Evolutionary conservation across 139 green algal genomes (phyloP).

Genomic region (Picochlorum sp.): DNA sequence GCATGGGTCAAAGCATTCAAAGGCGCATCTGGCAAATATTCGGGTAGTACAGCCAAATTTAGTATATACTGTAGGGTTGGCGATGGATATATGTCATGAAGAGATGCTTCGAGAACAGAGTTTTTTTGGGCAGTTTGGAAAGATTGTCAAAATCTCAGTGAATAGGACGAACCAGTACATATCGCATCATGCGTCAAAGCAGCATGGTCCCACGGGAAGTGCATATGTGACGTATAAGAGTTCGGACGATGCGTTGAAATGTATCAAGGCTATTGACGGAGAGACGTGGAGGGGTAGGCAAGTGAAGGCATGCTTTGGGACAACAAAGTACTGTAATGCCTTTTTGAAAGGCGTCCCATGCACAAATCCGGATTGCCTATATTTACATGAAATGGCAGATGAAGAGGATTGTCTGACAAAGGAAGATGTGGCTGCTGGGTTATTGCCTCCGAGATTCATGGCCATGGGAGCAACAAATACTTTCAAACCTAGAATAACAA

Average conservation of each 20-base stretch:
- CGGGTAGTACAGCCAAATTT: slow-evolving; percentile 87
- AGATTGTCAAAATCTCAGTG: slow-evolving; percentile 55
- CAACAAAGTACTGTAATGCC: slow-evolving; percentile 95
- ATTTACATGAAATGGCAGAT: slow-evolving; percentile 76
- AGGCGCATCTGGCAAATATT: slow-evolving; percentile 51
- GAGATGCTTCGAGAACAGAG: slow-evolving; percentile 48
- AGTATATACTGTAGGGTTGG: slow-evolving; percentile 82
- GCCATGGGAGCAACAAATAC: slow-evolving; percentile 13
- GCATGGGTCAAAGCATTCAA: not conserved
- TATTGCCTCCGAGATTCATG: slow-evolving; percentile 40
- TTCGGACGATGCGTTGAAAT: slow-evolving; percentile 66
- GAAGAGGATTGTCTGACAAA: slow-evolving; percentile 81
- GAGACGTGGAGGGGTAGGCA: slow-evolving; percentile 53
- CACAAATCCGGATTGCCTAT: slow-evolving; percentile 86
- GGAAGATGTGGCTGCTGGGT: slow-evolving; percentile 58
- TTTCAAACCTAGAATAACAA: slow-evolving; percentile 29
- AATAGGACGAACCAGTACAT: slow-evolving; percentile 48
- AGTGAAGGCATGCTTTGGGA: slow-evolving; percentile 82
- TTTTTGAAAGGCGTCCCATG: slow-evolving; percentile 79
- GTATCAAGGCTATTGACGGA: slow-evolving; percentile 75
- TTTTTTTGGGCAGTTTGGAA: slow-evolving; percentile 84
- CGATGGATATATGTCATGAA: slow-evolving; percentile 70
- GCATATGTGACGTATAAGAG: slow-evolving; percentile 80
- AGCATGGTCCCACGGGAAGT: slow-evolving; percentile 53
- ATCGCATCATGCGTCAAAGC: slow-evolving; percentile 6